Percentiles rank a stretch among this genome's conserved stretches.
Conservation (phyloP, 768 basidiomycete genomes). For the Lentinula detonsa region DNA sequence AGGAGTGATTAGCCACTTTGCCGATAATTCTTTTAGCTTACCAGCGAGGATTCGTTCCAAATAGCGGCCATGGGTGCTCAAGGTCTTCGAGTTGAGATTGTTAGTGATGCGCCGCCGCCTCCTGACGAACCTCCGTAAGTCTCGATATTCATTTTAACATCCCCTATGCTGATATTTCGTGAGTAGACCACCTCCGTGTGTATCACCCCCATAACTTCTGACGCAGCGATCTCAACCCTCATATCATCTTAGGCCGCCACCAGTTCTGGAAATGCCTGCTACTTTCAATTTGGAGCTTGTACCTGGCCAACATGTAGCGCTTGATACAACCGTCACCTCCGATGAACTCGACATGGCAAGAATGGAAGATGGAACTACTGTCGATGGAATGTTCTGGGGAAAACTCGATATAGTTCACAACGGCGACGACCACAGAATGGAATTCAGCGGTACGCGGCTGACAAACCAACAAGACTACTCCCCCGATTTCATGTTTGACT, state of each 20-base stretch:
- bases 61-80: conserved; percentile 82
- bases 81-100: conserved; percentile 80
- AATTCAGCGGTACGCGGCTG: conserved; percentile 76
- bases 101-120: conserved; percentile 79
- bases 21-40: conserved; percentile 42
- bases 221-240: background rate
- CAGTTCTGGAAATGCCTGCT: conserved; percentile 82
- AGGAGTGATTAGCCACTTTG: conserved; percentile 3
- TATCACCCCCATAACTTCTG: conserved; percentile 14
- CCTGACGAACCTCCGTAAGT: conserved; percentile 81
- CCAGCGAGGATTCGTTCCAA: conserved; percentile 83
- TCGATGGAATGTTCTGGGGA: conserved; percentile 85
- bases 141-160: background rate
- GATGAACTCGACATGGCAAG: conserved; percentile 88
- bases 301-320: conserved; percentile 73
- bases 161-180: background rate
- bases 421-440: conserved; percentile 73
- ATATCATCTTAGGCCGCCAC: conserved; percentile 39
- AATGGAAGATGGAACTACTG: conserved; percentile 84
- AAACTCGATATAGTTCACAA: conserved; percentile 79
- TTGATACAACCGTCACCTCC: conserved; percentile 74
- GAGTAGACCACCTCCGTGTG: conserved; percentile 45
- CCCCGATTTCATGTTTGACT: conserved; percentile 69
- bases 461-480: conserved; percentile 55
- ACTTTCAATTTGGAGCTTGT: conserved; percentile 76